Conservation (phyloP, 2,329 filamentous ascomycete species). For the Botrytis cinerea region DNA sequence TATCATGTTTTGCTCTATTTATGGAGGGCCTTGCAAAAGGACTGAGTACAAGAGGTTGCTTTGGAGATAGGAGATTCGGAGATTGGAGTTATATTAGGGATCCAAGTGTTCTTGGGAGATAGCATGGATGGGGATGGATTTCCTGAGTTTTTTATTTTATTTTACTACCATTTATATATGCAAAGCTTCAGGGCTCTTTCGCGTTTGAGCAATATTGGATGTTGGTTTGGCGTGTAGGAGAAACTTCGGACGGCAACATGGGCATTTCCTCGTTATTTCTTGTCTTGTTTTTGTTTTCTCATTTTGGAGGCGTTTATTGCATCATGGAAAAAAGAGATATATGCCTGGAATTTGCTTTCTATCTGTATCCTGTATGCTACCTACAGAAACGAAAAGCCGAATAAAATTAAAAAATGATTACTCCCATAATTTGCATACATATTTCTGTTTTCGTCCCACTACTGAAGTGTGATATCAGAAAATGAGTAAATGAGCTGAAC, state of each 20-base stretch:
- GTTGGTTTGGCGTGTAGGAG: constrained; percentile 7
- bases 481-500: neutral
- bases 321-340: constrained; percentile 14
- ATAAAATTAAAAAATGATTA: constrained; percentile 5
- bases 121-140: neutral
- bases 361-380: constrained; percentile 13
- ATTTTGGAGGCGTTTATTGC: neutral
- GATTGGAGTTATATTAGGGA: constrained; percentile 16
- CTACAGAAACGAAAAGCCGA: neutral
- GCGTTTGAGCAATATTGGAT: constrained; percentile 5
- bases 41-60: neutral
- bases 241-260: neutral
- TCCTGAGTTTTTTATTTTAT: neutral
- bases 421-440: neutral
- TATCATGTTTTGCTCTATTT: neutral
- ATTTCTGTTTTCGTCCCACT: neutral
- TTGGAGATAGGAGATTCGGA: constrained; percentile 1
- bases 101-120: neutral
- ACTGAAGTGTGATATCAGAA: neutral
- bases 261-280: neutral
- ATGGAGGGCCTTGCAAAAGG: neutral
- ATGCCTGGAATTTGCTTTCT: neutral
- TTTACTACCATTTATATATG: neutral
- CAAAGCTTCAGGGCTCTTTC: neutral
- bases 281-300: neutral